These are phyloP conservation scores for Botrytis aclada DNA, from an alignment of 2,329 filamentous ascomycete species.

Conservation along the genomic window DNA sequence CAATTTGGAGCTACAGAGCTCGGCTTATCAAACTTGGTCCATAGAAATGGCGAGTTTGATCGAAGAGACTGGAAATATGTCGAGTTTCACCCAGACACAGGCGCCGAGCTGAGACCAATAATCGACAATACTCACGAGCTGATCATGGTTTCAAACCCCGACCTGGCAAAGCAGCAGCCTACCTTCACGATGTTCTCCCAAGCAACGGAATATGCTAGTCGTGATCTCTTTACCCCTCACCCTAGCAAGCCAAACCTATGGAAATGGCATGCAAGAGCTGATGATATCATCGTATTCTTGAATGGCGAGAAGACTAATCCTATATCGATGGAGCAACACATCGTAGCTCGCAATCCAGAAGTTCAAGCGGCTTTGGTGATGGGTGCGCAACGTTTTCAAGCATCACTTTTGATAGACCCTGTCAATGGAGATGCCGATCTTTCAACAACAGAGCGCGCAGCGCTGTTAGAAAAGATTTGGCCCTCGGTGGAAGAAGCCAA, in stretches of 20 bases:
- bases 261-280: slow-evolving; percentile 39
- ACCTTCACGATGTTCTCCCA: not conserved
- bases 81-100: slow-evolving; percentile 33
- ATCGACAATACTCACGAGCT: not conserved
- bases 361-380: not conserved
- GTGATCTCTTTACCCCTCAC: slow-evolving; percentile 30
- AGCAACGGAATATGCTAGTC: not conserved
- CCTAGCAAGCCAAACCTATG: slow-evolving; percentile 39
- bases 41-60: not conserved
- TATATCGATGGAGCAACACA: slow-evolving; percentile 22
- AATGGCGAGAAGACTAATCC: slow-evolving; percentile 47
- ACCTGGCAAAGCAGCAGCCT: not conserved
- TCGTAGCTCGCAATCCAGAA: not conserved
- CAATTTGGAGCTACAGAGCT: slow-evolving; percentile 6
- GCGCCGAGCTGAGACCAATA: slow-evolving; percentile 27
- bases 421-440: not conserved
- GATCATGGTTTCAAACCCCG: not conserved
- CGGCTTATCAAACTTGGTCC: not conserved
- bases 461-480: not conserved
- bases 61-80: slow-evolving; percentile 2
- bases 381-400: not conserved
- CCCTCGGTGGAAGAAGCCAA: not conserved
- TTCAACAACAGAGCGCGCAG: not conserved
- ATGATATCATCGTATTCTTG: slow-evolving; percentile 44
- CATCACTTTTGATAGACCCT: not conserved